phyloP scores from a whole-genome alignment of 2,329 filamentous ascomycete species.

The Aspergillaceae sp. region DNA sequence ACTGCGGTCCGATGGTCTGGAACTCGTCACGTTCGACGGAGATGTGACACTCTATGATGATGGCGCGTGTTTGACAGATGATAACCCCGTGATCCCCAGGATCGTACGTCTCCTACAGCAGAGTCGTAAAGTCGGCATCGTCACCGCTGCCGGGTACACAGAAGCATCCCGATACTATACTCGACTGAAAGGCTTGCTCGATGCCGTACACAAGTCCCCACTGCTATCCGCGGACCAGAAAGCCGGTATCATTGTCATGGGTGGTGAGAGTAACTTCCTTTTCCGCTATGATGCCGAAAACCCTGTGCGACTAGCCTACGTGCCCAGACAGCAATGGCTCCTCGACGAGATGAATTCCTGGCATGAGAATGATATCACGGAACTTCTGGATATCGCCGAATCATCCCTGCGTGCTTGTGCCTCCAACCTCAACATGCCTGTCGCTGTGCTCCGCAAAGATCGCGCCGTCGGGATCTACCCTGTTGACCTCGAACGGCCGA shows the following conservation, averaged over 20 bases:
- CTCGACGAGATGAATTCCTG: slow-evolving; percentile 47
- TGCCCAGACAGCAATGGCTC: slow-evolving; percentile 50
- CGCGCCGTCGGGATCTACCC: slow-evolving; percentile 73
- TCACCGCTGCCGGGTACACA: slow-evolving; percentile 92
- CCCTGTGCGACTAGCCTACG: slow-evolving; percentile 59
- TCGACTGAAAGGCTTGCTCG: slow-evolving; percentile 76
- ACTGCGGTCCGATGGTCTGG: slow-evolving; percentile 61
- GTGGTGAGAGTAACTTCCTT: slow-evolving; percentile 91
- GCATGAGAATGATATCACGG: slow-evolving; percentile 59
- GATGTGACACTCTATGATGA: slow-evolving; percentile 95
- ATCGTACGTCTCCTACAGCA: slow-evolving; percentile 63
- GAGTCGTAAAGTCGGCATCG: slow-evolving; percentile 82
- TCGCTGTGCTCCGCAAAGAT: slow-evolving; percentile 76
- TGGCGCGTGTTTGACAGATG: slow-evolving; percentile 65
- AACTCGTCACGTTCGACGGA: slow-evolving; percentile 92
- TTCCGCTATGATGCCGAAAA: slow-evolving; percentile 65
- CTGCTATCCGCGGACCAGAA: slow-evolving; percentile 58
- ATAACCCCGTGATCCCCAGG: slow-evolving; percentile 66
- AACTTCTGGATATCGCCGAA: slow-evolving; percentile 84
- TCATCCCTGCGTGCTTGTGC: slow-evolving; percentile 74
- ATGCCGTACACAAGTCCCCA: slow-evolving; percentile 59
- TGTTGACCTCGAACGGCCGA: slow-evolving; percentile 50
- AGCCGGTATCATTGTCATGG: slow-evolving; percentile 79
- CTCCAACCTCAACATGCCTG: slow-evolving; percentile 67
- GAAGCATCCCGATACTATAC: slow-evolving; percentile 78